Percentiles rank a stretch among this genome's conserved stretches.
Evolutionary conservation across 2,329 filamentous ascomycete genomes (phyloP).

Genomic region (Colletotrichum gigasporum): DNA sequence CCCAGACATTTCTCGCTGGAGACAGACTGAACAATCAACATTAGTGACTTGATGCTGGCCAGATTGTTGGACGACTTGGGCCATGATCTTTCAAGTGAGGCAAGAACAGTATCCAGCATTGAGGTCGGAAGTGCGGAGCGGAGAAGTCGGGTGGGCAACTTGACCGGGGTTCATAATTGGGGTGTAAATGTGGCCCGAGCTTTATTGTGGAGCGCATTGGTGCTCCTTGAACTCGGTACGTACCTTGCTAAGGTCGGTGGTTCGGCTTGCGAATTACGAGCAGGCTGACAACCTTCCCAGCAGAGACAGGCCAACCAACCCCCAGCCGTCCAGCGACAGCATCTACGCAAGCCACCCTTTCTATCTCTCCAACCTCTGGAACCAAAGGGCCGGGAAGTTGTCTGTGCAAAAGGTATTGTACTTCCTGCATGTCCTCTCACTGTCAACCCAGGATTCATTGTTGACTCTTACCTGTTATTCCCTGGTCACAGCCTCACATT

Average conservation of each 20-base stretch:
- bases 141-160: constrained; percentile 3
- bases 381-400: constrained; percentile 17
- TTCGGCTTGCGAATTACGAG: constrained; percentile 22
- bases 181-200: not conserved
- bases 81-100: not conserved
- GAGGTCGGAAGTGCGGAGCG: not conserved
- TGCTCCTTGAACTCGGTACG: constrained; percentile 8
- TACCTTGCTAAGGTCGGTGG: constrained; percentile 10
- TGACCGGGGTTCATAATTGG: not conserved
- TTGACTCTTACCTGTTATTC: constrained; percentile 4
- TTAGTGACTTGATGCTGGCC: no score
- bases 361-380: constrained; percentile 2
- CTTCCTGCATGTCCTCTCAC: not conserved
- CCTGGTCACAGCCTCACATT: not conserved
- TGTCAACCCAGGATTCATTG: not conserved
- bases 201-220: constrained; percentile 11
- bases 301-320: constrained; percentile 14
- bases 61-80: no score
- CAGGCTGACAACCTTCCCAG: constrained; percentile 14
- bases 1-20: no score
- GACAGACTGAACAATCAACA: no score
- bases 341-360: not conserved
- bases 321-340: constrained; percentile 14
- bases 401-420: constrained; percentile 15
- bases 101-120: not conserved